Conservation (phyloP, 2,329 filamentous ascomycete genomes). For the Cladosporium phlei region DNA sequence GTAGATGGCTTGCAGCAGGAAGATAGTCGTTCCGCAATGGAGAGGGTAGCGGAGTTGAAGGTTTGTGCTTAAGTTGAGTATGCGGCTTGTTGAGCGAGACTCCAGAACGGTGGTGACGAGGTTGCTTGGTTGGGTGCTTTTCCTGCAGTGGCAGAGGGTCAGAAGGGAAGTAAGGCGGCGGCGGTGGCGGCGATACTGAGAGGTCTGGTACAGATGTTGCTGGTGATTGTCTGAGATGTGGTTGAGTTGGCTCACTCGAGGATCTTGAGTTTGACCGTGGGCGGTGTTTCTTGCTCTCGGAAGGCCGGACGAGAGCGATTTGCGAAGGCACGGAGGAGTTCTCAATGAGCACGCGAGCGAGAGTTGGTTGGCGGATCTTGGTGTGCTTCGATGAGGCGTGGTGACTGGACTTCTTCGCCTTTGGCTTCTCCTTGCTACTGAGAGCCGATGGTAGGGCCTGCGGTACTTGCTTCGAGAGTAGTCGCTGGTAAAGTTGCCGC, state of each 20-base stretch:
- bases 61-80: background rate
- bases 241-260: background rate
- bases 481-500: conserved; percentile 34
- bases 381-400: conserved; percentile 9
- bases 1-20: background rate
- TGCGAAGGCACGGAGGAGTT: conserved; percentile 25
- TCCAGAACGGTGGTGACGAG: background rate
- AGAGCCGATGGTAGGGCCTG: background rate
- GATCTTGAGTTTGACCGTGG: background rate
- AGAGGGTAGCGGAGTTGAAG: background rate
- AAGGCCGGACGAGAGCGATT: conserved; percentile 26
- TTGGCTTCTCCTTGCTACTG: background rate
- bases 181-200: background rate
- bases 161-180: conserved; percentile 2
- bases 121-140: background rate
- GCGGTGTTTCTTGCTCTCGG: conserved; percentile 15
- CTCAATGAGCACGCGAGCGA: conserved; percentile 28
- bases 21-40: background rate
- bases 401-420: background rate
- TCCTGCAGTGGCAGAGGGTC: background rate
- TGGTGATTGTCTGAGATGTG: background rate
- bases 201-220: background rate
- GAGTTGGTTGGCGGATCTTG: conserved; percentile 20
- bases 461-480: conserved; percentile 5
- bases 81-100: background rate